Evolutionary conservation across 1,284 basidiomycete genomes (phyloP).

Genomic region (Apiotrichum sp.): DNA sequence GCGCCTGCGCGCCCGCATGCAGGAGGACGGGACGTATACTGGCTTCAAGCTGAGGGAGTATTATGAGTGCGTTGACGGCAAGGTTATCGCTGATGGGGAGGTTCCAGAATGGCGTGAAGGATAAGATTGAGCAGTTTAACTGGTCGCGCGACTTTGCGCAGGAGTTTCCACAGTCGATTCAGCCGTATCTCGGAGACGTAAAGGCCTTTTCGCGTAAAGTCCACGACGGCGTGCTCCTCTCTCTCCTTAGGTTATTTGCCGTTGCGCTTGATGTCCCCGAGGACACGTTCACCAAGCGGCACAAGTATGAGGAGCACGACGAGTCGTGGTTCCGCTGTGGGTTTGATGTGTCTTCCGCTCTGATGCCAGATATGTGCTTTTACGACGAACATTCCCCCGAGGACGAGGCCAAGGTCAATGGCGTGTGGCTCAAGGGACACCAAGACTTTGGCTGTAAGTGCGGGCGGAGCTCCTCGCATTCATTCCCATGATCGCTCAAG

Average conservation of each 20-base stretch:
- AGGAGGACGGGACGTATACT: slow-evolving; percentile 14
- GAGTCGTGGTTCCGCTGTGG: slow-evolving; percentile 24
- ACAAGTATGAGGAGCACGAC: slow-evolving; percentile 21
- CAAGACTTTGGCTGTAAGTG: slow-evolving; percentile 19
- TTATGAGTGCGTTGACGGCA: slow-evolving; percentile 18
- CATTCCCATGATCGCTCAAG: not conserved
- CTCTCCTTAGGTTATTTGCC: slow-evolving; percentile 19
- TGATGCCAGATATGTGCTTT: slow-evolving; percentile 20
- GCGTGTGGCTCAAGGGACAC: slow-evolving; percentile 26
- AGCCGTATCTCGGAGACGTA: slow-evolving; percentile 17
- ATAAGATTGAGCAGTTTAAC: slow-evolving; percentile 29
- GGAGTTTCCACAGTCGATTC: slow-evolving; percentile 16
- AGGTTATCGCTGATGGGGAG: not conserved
- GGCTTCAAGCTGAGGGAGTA: slow-evolving; percentile 24
- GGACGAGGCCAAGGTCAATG: slow-evolving; percentile 19
- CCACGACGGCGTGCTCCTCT: slow-evolving; percentile 19
- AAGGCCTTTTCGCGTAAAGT: slow-evolving; percentile 16
- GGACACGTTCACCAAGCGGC: slow-evolving; percentile 21
- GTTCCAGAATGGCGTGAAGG: slow-evolving; percentile 25
- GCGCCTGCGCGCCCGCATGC: slow-evolving; percentile 12
- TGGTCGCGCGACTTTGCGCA: slow-evolving; percentile 23
- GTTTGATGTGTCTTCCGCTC: not conserved
- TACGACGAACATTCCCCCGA: slow-evolving; percentile 23
- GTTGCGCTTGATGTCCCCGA: slow-evolving; percentile 19
- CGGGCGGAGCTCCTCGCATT: not conserved